Percentiles rank a stretch among this genome's conserved stretches.
Evolutionary conservation across 805 yeast species (phyloP).

Genomic region (Clavispora asparagi): DNA sequence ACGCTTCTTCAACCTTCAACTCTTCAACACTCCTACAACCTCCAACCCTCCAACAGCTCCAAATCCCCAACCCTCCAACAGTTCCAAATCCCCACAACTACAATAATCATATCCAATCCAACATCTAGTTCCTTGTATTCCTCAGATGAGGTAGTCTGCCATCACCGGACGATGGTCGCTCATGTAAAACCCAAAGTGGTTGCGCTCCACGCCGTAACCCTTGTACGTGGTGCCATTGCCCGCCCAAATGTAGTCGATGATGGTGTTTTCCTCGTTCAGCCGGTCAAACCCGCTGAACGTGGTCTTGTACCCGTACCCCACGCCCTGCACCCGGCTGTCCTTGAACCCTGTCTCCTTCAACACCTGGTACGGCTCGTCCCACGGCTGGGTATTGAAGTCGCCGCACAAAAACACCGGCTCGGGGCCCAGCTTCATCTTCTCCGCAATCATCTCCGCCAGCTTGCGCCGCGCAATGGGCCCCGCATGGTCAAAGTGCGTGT

Average conservation of each 20-base stretch:
- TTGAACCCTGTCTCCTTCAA: conserved; percentile 31
- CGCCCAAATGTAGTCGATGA: conserved; percentile 45
- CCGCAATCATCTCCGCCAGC: conserved; percentile 31
- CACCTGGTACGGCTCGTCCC: conserved; percentile 36
- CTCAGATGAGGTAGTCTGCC: conserved; percentile 13
- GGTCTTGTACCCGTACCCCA: conserved; percentile 36
- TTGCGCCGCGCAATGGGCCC: conserved; percentile 33
- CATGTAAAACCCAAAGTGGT: conserved; percentile 27
- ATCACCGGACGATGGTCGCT: conserved; percentile 41
- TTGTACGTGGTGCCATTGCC: conserved; percentile 8
- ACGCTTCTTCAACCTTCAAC: too few species aligned
- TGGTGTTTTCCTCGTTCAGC: conserved; percentile 20
- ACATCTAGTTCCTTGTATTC: too few species aligned
- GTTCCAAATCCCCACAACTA: too few species aligned
- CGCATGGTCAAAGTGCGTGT: conserved; percentile 40
- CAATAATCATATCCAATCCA: too few species aligned
- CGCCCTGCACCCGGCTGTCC: conserved; percentile 32
- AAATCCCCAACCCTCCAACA: too few species aligned
- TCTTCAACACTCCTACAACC: too few species aligned
- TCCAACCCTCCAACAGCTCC: too few species aligned
- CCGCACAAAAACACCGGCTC: conserved; percentile 37
- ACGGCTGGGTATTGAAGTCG: conserved; percentile 39
- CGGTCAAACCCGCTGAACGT: conserved; percentile 49
- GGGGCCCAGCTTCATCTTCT: conserved; percentile 32
- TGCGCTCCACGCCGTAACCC: conserved; percentile 32